These are phyloP conservation scores for Prunus dulcis DNA, from an alignment of 306 rosid species.

Conservation along the genomic window DNA sequence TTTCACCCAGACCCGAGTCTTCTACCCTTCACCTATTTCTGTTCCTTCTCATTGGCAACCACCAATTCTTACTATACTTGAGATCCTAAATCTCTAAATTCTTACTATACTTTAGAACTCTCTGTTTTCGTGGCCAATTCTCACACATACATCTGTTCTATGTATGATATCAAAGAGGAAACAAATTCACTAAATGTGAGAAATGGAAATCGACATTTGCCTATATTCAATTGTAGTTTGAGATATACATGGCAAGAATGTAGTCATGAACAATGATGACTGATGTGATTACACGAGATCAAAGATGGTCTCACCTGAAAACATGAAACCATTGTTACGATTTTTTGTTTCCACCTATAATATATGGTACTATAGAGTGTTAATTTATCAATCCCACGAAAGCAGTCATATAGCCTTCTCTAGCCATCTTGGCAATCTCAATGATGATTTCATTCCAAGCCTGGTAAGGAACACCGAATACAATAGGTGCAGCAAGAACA, in stretches of 20 bases:
- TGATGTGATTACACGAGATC: neutral
- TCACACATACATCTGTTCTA: too few species aligned
- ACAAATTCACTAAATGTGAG: neutral
- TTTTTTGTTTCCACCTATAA: neutral
- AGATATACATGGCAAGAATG: neutral
- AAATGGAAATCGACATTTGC: neutral
- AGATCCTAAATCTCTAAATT: neutral
- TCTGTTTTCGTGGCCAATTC: too few species aligned
- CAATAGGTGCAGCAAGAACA: conserved; percentile 81
- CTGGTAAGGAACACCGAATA: conserved; percentile 78
- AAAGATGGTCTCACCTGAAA: neutral
- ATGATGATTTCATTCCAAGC: conserved; percentile 82
- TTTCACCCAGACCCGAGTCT: neutral
- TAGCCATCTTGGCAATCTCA: conserved; percentile 86
- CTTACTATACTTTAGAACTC: neutral
- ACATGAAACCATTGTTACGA: neutral
- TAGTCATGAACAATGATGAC: neutral
- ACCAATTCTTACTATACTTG: neutral
- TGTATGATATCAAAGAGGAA: too few species aligned
- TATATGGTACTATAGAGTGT: neutral
- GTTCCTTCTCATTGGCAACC: neutral
- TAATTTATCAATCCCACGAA: neutral
- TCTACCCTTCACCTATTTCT: neutral
- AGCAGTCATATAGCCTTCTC: conserved; percentile 55
- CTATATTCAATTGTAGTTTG: neutral